Conservation (phyloP, 805 yeast species). For the Yamadazyma akitaensis region DNA sequence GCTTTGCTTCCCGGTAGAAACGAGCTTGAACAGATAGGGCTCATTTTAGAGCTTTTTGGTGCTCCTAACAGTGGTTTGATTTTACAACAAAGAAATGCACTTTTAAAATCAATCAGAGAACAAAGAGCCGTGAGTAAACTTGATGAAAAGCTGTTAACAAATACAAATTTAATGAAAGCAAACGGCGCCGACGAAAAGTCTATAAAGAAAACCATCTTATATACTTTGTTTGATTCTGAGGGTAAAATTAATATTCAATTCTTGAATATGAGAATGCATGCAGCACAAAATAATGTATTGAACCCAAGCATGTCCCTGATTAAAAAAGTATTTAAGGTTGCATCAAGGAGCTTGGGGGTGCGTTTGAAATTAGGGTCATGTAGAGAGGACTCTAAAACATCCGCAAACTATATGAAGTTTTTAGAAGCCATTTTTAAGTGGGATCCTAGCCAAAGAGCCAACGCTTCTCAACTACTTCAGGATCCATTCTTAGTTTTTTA, state of each 20-base stretch:
- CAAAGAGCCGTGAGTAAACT: constrained; percentile 8
- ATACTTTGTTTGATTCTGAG: constrained; percentile 34
- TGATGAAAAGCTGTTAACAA: constrained; percentile 5
- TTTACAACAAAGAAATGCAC: constrained; percentile 33
- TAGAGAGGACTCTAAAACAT: constrained; percentile 10
- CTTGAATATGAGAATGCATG: constrained; percentile 21
- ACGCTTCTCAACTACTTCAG: constrained; percentile 23
- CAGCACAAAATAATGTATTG: constrained; percentile 5
- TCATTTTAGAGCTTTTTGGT: constrained; percentile 44
- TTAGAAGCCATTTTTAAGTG: constrained; percentile 32
- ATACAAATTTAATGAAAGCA: constrained; percentile 1
- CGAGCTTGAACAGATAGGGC: constrained; percentile 47
- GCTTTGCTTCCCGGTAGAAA: constrained; percentile 48
- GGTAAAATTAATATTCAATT: constrained; percentile 37
- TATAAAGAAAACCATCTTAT: constrained; percentile 32
- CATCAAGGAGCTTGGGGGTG: constrained; percentile 30
- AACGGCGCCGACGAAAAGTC: constrained; percentile 28
- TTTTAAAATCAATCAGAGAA: constrained; percentile 23
- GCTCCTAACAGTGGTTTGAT: constrained; percentile 43
- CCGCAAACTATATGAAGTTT: constrained; percentile 23
- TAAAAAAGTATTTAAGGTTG: constrained; percentile 25
- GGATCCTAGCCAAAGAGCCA: constrained; percentile 32
- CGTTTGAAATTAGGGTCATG: constrained; percentile 19
- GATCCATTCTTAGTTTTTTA: constrained; percentile 26
- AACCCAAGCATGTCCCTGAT: constrained; percentile 1